phyloP scores from a whole-genome alignment of 2,329 filamentous ascomycete species.

The Fusarium chuoi region DNA sequence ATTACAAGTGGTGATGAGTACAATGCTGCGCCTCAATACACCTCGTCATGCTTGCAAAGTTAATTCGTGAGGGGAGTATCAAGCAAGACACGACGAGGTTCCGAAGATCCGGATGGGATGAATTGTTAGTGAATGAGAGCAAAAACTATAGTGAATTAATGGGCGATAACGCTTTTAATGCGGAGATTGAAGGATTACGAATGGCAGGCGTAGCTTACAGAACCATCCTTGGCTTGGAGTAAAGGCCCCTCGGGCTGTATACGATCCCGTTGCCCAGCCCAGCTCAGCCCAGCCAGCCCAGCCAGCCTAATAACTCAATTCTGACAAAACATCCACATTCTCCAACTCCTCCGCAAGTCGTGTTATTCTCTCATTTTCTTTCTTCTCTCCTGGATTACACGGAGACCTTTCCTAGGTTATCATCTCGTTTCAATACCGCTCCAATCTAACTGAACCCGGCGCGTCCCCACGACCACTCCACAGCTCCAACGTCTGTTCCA shows the following conservation, averaged over 20 bases:
- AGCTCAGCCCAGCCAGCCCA: background rate
- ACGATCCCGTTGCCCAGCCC: conserved; percentile 23
- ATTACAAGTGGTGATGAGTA: conserved; percentile 5
- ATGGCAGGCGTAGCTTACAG: conserved; percentile 4
- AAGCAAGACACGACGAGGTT: background rate
- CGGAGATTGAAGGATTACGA: conserved; percentile 1
- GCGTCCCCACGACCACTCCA: conserved; percentile 18
- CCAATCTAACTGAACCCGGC: conserved; percentile 1
- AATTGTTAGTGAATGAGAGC: background rate
- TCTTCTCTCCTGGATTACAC: background rate
- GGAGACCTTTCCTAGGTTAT: background rate
- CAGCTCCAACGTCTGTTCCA: conserved; percentile 22
- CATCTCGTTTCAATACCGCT: background rate
- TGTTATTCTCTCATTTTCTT: conserved; percentile 7
- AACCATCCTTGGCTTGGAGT: conserved; percentile 1
- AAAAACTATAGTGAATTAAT: background rate
- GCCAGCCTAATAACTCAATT: conserved; percentile 8
- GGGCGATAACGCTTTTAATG: background rate
- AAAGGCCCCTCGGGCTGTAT: conserved; percentile 21
- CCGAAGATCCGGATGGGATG: background rate
- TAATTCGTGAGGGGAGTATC: conserved; percentile 1
- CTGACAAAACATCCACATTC: conserved; percentile 29
- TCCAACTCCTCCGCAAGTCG: background rate
- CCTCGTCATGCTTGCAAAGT: background rate
- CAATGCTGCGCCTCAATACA: conserved; percentile 29